A percentile compares a stretch with the other conserved stretches of the same genome.
Evolutionary conservation across 202 grass and related monocot species (phyloP).

Genomic region (Alloteropsis angusta): DNA sequence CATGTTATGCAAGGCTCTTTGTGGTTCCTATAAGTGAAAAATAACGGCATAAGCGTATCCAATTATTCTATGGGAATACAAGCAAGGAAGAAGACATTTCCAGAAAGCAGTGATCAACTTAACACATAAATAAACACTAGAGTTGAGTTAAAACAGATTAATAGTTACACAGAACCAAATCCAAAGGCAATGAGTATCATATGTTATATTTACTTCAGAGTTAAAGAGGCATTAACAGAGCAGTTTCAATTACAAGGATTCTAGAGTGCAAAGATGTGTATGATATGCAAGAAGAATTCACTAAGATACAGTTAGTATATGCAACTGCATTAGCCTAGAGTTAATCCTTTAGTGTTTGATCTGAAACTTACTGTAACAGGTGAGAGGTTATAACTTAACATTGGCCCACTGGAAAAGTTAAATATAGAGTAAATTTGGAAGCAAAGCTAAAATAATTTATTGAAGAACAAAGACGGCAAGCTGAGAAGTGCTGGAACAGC

Average conservation of each 20-base stretch:
- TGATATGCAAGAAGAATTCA: background rate
- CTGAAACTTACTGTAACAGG: background rate
- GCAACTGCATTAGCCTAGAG: background rate
- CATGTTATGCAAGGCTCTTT: constrained; percentile 22
- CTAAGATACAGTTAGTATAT: background rate
- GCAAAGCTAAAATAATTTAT: background rate
- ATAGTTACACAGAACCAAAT: background rate
- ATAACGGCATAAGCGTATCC: background rate
- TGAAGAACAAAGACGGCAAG: background rate
- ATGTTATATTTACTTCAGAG: constrained; percentile 2
- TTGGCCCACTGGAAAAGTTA: background rate
- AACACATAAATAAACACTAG: background rate
- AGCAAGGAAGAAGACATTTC: background rate
- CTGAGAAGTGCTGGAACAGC: background rate
- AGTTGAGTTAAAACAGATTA: background rate
- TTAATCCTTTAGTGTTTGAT: background rate
- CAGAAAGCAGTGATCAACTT: background rate
- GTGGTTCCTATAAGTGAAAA: constrained; percentile 50
- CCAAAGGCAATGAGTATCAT: background rate
- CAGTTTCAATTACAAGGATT: background rate
- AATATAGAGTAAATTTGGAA: constrained; percentile 1
- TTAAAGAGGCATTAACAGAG: background rate
- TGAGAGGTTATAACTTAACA: background rate
- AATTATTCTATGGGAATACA: constrained; percentile 11
- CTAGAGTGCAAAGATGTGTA: background rate